Base-by-base conservation (phyloP, 306 rosid genomes). In the Cicer chorassanicum region DNA sequence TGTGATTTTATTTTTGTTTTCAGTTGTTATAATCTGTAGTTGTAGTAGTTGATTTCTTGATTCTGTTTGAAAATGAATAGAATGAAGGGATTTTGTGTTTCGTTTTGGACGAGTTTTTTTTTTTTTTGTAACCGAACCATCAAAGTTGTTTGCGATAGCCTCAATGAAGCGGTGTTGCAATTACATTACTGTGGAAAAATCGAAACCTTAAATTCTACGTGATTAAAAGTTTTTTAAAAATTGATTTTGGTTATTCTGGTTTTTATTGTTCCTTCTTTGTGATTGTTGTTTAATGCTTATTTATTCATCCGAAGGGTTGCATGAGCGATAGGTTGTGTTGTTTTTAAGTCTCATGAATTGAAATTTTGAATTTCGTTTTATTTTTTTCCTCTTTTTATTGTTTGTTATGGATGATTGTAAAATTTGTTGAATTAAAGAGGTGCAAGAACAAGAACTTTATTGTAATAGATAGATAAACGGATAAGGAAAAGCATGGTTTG, bases 291-390 rank as follows among this genome's bases (percentile, higher is more conserved):
- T 60, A 39, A 55, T 78, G 68, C 45, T 65, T 65, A 43, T 50
- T 65, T 65, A 43, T 65, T 77, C 24, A 12, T 74, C 68, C 51
- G 67, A 49, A 79, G 65, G 71, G 46, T 12, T 69, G 78, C 64
- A 42, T 82, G 68, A 45, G 67, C 21, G n/a, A 12, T 70, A 3
- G 0, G 4, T 50, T 42, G 24, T 70, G 65, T 60, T 60, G 10
- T 5, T 46, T 7, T 38, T 15, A 51, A 57, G 63, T 45, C 68
- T 67, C 68, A 1, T 6, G 41, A 53, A 41, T 51, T 74, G 29
- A 8, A 21, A 43, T 13, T 49, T 44, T 74, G 29, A 8, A 21
- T 49, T 13, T 51, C 69, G 42, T 7, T 64, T 65, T 59, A 7
- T 6, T 39, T 43, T n/a, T 19, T 4, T 6, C 5, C 1, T 38